These are phyloP conservation scores for Pythium insidiosum DNA, from an alignment of 352 stramenopile genomes.

Conservation along the genomic window DNA sequence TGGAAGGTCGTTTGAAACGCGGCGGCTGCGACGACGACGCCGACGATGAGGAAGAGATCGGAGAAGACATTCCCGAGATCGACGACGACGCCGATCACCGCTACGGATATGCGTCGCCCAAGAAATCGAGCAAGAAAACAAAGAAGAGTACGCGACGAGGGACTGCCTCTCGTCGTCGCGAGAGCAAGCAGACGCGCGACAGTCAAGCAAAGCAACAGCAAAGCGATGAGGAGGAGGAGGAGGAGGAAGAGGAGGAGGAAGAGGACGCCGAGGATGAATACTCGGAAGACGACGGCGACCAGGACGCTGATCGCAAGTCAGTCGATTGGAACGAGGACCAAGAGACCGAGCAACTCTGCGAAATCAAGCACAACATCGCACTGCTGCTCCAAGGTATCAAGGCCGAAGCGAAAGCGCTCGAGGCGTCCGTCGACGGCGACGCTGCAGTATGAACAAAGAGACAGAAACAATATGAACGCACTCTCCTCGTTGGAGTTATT, in stretches of 20 bases:
- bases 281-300: constrained; percentile 21
- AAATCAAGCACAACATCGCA: constrained; percentile 60
- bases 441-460: background rate
- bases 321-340: constrained; percentile 51
- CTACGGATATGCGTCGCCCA: constrained; percentile 22
- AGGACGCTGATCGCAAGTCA: constrained; percentile 17
- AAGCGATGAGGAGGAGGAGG: constrained; percentile 17
- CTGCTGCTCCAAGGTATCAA: constrained; percentile 52
- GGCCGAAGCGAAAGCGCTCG: constrained; percentile 39
- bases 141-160: constrained; percentile 2
- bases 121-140: constrained; percentile 9
- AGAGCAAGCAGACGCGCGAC: too few species aligned
- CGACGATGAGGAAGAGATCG: constrained; percentile 49
- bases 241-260: constrained; percentile 19
- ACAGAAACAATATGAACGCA: background rate
- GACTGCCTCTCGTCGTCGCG: constrained; percentile 6
- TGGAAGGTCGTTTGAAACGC: constrained; percentile 40
- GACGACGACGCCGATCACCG: constrained; percentile 14
- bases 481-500: background rate
- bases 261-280: constrained; percentile 20
- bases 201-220: constrained; percentile 30
- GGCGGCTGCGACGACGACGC: constrained; percentile 19
- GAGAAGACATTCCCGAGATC: constrained; percentile 51
- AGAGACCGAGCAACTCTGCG: constrained; percentile 45
- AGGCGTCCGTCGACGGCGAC: constrained; percentile 10